Evolutionary conservation across 2,329 filamentous ascomycete genomes (phyloP), one percentile per base, ranked within the genome.

Genomic region (Trichoderma pleuroti): DNA sequence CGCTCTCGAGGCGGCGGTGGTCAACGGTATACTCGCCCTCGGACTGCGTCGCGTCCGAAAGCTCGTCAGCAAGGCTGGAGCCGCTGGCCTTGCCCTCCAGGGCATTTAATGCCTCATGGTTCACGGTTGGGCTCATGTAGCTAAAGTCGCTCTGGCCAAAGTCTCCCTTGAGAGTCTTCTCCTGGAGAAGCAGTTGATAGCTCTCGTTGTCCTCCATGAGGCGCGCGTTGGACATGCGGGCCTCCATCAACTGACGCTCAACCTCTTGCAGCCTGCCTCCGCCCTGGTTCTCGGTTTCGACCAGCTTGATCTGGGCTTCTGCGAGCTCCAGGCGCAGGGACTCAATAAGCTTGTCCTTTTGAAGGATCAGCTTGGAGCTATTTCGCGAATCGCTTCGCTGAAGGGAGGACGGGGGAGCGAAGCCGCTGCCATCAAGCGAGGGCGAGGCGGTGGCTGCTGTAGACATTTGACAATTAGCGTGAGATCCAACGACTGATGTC

Each of bases 161-260:
- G 78, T 98, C 95, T 34, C 96, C 96, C 78, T 97, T 97, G 71
- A 99, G 87, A 1, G 96, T 98, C 85, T 94, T 95, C 81, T 98
- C 94, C 78, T 94, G 93, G 28, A 99, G 89, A 21, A 99, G 89
- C 46, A 98, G 87, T 81, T 98, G 95, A 82, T 97, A 99, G 82
- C 94, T 97, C 82, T 99, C 96, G 77, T 98, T 98, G 81, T 99
- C 96, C 82, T 99, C 96, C 92, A 98, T 96, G 73, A 99, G 85
- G 59, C 94, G 90, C 70, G 96, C 96, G 78, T 98, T 99, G 75
- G 94, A 92, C 92, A 98, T 96, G 76, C 94, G 93, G 49, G 93
- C 91, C 78, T 98, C 95, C 82, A 98, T 90, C 66, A 98, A 87
- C 74, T 93, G 89, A 76, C 92, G 91, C 82, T 98, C 94, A n/a